Evolutionary conservation across 2,329 filamentous ascomycete species (phyloP).

Genomic region (Aspergillaceae sp.): DNA sequence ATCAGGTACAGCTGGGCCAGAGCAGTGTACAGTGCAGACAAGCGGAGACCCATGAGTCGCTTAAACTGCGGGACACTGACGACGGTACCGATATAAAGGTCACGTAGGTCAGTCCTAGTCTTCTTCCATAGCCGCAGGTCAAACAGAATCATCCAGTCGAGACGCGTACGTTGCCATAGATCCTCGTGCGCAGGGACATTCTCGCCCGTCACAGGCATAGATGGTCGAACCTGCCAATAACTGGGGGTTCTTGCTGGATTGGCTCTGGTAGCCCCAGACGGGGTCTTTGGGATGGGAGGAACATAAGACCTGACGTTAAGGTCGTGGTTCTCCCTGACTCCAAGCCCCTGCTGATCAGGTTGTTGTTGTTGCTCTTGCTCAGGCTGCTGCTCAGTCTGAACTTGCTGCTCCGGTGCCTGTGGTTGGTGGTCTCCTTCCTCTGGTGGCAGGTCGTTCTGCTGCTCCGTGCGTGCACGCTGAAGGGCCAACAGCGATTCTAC

Average conservation of each 20-base stretch:
- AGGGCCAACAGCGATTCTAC: conserved; percentile 65
- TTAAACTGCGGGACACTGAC: conserved; percentile 96
- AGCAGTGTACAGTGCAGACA: conserved; percentile 88
- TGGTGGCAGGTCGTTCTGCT: background rate
- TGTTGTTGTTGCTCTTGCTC: conserved; percentile 12
- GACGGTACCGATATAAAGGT: conserved; percentile 92
- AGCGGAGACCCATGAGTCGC: conserved; percentile 80
- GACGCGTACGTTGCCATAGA: conserved; percentile 74
- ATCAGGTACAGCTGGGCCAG: conserved; percentile 92
- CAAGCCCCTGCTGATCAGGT: conserved; percentile 8
- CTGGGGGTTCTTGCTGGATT: conserved; percentile 47
- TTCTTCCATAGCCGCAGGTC: conserved; percentile 97
- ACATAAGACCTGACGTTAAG: conserved; percentile 29
- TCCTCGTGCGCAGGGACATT: conserved; percentile 69
- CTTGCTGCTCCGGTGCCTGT: conserved; percentile 19
- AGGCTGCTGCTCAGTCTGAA: conserved; percentile 2
- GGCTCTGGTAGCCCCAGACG: conserved; percentile 42
- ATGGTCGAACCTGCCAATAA: conserved; percentile 81
- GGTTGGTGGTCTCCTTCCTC: conserved; percentile 6
- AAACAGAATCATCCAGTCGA: conserved; percentile 92
- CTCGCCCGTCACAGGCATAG: conserved; percentile 55
- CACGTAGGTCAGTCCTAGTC: conserved; percentile 76
- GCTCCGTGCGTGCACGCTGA: no score
- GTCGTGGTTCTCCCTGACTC: conserved; percentile 8
- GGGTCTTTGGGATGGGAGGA: conserved; percentile 69